Base-by-base conservation (phyloP, 2,329 filamentous ascomycete genomes). In the Chaetomiaceae sp. region DNA sequence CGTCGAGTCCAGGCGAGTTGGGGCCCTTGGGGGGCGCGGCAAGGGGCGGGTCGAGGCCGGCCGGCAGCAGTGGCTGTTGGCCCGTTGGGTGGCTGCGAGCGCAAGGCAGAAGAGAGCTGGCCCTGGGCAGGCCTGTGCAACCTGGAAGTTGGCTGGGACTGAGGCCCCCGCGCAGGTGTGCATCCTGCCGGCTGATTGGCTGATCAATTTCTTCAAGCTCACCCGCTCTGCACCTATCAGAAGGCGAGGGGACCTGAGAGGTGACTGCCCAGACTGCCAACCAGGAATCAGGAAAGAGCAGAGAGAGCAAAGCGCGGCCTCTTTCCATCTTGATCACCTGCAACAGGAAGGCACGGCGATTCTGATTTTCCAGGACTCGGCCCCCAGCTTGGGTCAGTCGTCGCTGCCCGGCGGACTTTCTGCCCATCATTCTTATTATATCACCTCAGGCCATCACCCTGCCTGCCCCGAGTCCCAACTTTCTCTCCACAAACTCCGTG, bases 261-360 rank as follows among this genome's bases (percentile, higher is more conserved):
- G n/a, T n/a, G n/a, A n/a, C n/a, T n/a, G n/a, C n/a, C n/a, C n/a
- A n/a, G n/a, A n/a, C n/a, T n/a, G n/a, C n/a, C 30, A 17, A 12
- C 17, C 25, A 27, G 25, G 27, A n/a, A n/a, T n/a, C 34, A 33
- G 9, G 25, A 47, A 17, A 20, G 16, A 34, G 38, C 43, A n/a
- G n/a, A n/a, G n/a, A n/a, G n/a, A n/a, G n/a, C n/a, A n/a, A n/a
- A n/a, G n/a, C n/a, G n/a, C n/a, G 25, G 25, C 25, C 34, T 23
- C 27, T 21, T 21, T 17, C 41, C 34, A 30, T 46, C 44, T 17
- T 48, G 44, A 30, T 46, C 44, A 38, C 37, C n/a, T n/a, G n/a
- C n/a, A n/a, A n/a, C n/a, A n/a, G 46, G 30, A 30, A 20, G n/a
- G 19, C 27, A 31, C 38, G 20, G 38, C 30, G 23, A 39, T 21